These are phyloP conservation scores for Neurospora crassa DNA, from an alignment of 2,329 filamentous ascomycete genomes.

Conservation along the genomic window DNA sequence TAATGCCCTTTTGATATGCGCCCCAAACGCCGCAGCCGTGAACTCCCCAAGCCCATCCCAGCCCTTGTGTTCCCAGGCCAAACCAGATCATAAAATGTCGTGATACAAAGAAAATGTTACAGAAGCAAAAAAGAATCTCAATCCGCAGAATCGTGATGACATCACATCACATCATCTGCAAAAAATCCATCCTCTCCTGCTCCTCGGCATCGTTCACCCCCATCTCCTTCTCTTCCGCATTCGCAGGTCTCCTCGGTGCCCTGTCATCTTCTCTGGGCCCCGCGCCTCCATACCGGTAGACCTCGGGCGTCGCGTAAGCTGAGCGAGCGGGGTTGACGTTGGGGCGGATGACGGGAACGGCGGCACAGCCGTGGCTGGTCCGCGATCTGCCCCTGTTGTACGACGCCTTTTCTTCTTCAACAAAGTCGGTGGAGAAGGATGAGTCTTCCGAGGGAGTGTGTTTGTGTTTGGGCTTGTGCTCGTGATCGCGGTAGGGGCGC, in stretches of 20 bases:
- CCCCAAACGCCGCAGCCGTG: background rate
- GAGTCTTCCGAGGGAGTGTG: background rate
- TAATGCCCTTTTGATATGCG: background rate
- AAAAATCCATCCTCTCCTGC: slow-evolving; percentile 16
- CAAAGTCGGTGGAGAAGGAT: background rate
- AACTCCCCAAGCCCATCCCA: background rate
- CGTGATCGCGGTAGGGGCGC: background rate
- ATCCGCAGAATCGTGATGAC: slow-evolving; percentile 1
- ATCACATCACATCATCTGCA: slow-evolving; percentile 20
- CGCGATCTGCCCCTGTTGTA: background rate
- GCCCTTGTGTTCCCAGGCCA: too few species aligned
- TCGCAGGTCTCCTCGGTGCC: background rate
- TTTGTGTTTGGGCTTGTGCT: background rate
- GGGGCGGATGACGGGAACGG: background rate
- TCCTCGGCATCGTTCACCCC: slow-evolving; percentile 10
- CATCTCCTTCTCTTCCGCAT: slow-evolving; percentile 1
- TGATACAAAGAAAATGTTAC: background rate
- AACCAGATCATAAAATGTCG: background rate
- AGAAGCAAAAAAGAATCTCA: too few species aligned
- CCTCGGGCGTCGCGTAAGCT: slow-evolving; percentile 2
- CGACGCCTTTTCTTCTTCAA: background rate
- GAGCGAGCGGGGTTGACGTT: slow-evolving; percentile 2
- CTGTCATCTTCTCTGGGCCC: background rate
- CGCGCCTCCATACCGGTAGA: background rate
- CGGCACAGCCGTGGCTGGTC: background rate